Percentiles rank a stretch among this genome's conserved stretches.
Evolutionary conservation across 2,329 filamentous ascomycete species (phyloP).

Genomic region (Didymella glomerata): DNA sequence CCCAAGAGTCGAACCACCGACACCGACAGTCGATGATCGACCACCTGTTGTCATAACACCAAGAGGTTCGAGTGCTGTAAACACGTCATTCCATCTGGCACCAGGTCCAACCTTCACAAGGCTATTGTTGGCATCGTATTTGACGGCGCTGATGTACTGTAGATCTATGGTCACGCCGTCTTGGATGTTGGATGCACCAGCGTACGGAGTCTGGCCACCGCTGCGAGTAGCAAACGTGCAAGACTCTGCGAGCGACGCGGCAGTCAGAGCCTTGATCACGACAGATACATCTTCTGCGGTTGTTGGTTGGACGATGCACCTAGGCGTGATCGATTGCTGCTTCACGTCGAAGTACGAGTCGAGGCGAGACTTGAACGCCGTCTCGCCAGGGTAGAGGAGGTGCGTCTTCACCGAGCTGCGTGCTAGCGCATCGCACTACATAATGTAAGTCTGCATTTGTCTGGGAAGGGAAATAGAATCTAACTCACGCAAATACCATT

Average conservation of each 20-base stretch:
- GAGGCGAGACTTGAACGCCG: slow-evolving; percentile 25
- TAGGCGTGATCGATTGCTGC: slow-evolving; percentile 32
- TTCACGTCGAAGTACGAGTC: slow-evolving; percentile 35
- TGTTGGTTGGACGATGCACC: slow-evolving; percentile 37
- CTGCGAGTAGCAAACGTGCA: slow-evolving; percentile 39
- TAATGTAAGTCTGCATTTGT: neutral
- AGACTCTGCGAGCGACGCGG: neutral
- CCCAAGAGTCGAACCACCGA: slow-evolving; percentile 38
- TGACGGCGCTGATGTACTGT: slow-evolving; percentile 28
- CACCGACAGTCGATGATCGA: slow-evolving; percentile 36
- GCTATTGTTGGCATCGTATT: slow-evolving; percentile 27
- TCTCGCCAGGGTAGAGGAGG: slow-evolving; percentile 28
- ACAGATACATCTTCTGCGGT: slow-evolving; percentile 28
- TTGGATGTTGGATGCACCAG: slow-evolving; percentile 40
- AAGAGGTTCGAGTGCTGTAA: slow-evolving; percentile 32
- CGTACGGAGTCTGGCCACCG: slow-evolving; percentile 36
- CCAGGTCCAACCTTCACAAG: slow-evolving; percentile 37
- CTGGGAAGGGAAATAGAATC: neutral
- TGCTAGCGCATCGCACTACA: slow-evolving; percentile 22
- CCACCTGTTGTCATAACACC: slow-evolving; percentile 37
- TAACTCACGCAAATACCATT: slow-evolving; percentile 15
- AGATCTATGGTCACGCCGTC: slow-evolving; percentile 42
- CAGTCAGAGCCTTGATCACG: slow-evolving; percentile 26
- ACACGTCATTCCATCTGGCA: slow-evolving; percentile 39
- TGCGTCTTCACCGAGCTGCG: slow-evolving; percentile 16